phyloP scores from a whole-genome alignment of 148 eudicot species.

The Chenopodium formosanum region DNA sequence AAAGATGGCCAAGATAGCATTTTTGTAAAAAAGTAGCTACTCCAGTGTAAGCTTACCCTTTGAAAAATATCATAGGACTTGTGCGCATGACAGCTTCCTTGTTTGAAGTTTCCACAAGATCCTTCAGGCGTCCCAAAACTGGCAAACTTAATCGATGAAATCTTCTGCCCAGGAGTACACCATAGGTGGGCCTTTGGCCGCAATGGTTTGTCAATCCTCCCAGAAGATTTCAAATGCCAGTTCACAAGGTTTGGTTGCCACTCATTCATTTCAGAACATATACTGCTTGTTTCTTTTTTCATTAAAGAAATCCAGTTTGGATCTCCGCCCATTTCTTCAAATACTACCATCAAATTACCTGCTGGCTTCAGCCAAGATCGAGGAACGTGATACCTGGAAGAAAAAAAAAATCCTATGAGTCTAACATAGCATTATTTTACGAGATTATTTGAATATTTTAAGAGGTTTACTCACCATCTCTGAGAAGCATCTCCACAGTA shows the following conservation, averaged over 20 bases:
- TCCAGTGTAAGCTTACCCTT: conserved; percentile 43
- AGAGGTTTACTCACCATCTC: conserved; percentile 55
- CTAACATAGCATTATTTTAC: background rate
- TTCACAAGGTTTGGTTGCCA: conserved; percentile 67
- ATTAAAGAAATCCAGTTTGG: conserved; percentile 69
- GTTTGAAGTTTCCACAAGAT: conserved; percentile 57
- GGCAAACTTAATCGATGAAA: conserved; percentile 67
- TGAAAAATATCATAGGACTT: conserved; percentile 64
- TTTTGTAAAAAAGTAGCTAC: background rate
- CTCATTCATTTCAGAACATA: conserved; percentile 62
- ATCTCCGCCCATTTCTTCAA: conserved; percentile 84
- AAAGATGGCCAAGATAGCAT: background rate
- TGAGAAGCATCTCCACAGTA: conserved; percentile 80
- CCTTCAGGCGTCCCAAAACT: conserved; percentile 87
- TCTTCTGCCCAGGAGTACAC: conserved; percentile 68
- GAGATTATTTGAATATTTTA: background rate
- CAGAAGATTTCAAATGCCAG: conserved; percentile 54
- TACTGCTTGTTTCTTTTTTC: conserved; percentile 58
- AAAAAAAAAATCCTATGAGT: conserved; percentile 19
- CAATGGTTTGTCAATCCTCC: conserved; percentile 52
- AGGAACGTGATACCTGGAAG: conserved; percentile 78
- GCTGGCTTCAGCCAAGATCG: conserved; percentile 77
- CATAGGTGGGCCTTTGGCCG: conserved; percentile 73
- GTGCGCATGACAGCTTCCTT: conserved; percentile 78
- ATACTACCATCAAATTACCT: conserved; percentile 68